A percentile compares a stretch with the other conserved stretches of the same genome.
These are phyloP conservation scores for Annulohypoxylon stygium DNA, from an alignment of 495 filamentous ascomycete genomes.

Conservation along the genomic window DNA sequence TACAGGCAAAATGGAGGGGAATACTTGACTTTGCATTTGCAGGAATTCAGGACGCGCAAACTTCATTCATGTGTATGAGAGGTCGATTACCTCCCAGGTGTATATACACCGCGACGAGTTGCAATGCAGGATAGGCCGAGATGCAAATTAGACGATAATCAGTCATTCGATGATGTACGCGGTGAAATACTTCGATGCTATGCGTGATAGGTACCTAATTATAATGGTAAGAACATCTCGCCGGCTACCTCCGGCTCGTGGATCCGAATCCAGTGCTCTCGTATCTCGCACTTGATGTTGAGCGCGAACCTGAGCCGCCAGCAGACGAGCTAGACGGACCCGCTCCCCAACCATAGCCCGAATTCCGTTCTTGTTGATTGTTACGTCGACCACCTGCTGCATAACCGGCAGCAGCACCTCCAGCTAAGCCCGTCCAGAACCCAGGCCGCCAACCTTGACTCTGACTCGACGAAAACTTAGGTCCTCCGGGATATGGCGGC, in stretches of 20 bases:
- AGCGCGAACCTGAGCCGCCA: constrained; percentile 56
- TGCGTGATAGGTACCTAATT: not conserved
- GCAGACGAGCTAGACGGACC: constrained; percentile 54
- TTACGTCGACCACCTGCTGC: constrained; percentile 69
- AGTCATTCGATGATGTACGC: not conserved
- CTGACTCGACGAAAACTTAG: constrained; percentile 51
- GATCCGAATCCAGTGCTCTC: constrained; percentile 93
- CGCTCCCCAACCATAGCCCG: constrained; percentile 55
- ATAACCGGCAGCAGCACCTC: constrained; percentile 79
- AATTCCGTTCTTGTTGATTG: constrained; percentile 47
- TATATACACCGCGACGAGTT: constrained; percentile 23
- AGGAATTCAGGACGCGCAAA: constrained; percentile 2
- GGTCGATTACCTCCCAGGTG: constrained; percentile 11
- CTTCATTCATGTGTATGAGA: constrained; percentile 18
- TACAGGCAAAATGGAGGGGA: not conserved
- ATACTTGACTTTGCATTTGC: constrained; percentile 9
- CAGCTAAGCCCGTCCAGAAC: constrained; percentile 84
- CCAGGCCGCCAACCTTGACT: constrained; percentile 80
- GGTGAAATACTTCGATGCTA: not conserved
- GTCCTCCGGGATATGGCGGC: constrained; percentile 65
- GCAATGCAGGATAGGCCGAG: constrained; percentile 36
- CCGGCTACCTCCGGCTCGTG: constrained; percentile 75
- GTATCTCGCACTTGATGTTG: constrained; percentile 69
- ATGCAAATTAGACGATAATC: constrained; percentile 22
- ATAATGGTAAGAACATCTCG: not conserved